Base-by-base conservation (phyloP, 345 rosid genomes). In the Populus davidiana region DNA sequence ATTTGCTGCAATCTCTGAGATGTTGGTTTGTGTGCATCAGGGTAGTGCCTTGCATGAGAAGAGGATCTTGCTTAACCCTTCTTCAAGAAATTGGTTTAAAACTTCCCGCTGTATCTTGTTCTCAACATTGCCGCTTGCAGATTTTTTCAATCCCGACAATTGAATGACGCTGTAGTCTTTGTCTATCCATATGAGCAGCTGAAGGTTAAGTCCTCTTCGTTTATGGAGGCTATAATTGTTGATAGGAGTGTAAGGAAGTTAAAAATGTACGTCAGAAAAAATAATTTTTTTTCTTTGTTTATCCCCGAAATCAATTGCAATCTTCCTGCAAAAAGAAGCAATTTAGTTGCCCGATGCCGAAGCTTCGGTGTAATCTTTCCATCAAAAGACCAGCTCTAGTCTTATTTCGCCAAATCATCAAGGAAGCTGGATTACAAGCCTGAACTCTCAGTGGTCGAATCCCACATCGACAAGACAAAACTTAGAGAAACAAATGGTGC, bases 31-130 rank as follows among this genome's bases (percentile, higher is more conserved):
- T 70, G 61, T 33, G 12, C 76, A 62, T 66, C 90, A 93, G 98
- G 98, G 98, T 76, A 77, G 83, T 72, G 76, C 86, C 79, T 83
- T 93, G 75, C 99, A 93, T 79, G 91, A 82, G 81, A 87, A 84
- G 78, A 86, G 85, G 77, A 77, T 93, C 73, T 77, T 87, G 75
- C 78, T 49, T 49, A 79, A 70, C 20, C 77, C 73, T 73, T 71
- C 87, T 41, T 78, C 83, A 76, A 88, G 83, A 77, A 86, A 74
- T 72, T 74, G 82, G 80, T 78, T 88, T 27, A 84, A 81, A 77
- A 86, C 80, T 86, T 92, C n/a, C 79, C 88, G 83, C 75, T 84
- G 77, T 89, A 91, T 87, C 90, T 89, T 75, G 52, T 92, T 78
- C 86, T 88, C 84, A 83, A 74, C 94, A 91, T 70, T 87, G 88